Conservation (phyloP, 305 asterid genomes). For the Fraxinus ornus region DNA sequence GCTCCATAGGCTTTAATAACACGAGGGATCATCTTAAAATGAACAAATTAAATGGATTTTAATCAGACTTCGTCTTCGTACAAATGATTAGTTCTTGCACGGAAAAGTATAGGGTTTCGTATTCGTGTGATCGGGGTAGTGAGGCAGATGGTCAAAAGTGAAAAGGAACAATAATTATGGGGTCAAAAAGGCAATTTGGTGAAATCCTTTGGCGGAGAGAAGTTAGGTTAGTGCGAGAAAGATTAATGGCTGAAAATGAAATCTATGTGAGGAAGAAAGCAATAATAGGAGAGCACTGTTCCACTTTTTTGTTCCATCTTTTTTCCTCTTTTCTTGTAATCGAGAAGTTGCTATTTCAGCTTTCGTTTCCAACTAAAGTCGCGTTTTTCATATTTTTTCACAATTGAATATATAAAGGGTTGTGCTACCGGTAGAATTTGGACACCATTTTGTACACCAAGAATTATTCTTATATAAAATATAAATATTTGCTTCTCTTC, state of each 20-base stretch:
- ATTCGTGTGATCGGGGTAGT: background rate
- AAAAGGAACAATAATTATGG: background rate
- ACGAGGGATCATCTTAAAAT: background rate
- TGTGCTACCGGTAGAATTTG: too few species aligned
- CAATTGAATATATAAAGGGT: background rate
- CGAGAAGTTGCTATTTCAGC: background rate
- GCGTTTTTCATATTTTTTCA: background rate
- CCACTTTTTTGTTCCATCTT: background rate
- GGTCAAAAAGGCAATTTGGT: background rate
- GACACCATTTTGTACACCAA: too few species aligned
- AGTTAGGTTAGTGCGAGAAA: background rate
- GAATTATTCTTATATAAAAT: too few species aligned
- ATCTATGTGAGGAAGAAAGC: too few species aligned
- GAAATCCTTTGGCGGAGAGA: background rate
- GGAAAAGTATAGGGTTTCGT: background rate
- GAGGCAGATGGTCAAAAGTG: background rate
- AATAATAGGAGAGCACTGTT: background rate
- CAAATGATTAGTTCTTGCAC: background rate
- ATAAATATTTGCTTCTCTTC: too few species aligned
- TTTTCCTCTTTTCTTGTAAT: background rate
- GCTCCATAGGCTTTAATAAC: background rate
- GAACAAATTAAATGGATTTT: background rate
- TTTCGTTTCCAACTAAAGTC: background rate
- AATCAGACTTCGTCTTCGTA: background rate
- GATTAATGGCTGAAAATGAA: background rate